Conservation (phyloP, 257 asterid genomes). For the Solanum arcanum region DNA sequence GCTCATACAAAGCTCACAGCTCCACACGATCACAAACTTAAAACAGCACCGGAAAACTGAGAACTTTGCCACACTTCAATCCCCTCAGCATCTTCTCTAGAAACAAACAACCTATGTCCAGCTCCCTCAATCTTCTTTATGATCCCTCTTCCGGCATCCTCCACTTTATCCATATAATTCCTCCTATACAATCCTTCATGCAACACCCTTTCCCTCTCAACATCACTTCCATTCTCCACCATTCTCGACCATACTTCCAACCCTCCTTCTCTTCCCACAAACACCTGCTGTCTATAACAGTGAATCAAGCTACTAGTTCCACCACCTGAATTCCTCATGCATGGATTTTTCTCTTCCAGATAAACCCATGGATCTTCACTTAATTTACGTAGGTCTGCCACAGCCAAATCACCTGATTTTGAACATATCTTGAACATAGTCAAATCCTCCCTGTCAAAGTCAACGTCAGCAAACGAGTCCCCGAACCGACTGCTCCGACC, state of each 20-base stretch:
- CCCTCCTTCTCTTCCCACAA: slow-evolving; percentile 78
- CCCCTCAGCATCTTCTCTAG: slow-evolving; percentile 73
- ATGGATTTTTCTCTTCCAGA: slow-evolving; percentile 78
- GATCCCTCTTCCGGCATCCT: slow-evolving; percentile 62
- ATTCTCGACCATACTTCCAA: slow-evolving; percentile 86
- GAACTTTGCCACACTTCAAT: slow-evolving; percentile 96
- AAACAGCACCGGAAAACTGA: slow-evolving; percentile 38
- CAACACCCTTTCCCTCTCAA: slow-evolving; percentile 14
- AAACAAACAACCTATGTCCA: slow-evolving; percentile 76
- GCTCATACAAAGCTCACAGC: background rate
- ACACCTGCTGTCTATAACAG: slow-evolving; percentile 69
- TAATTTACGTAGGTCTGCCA: slow-evolving; percentile 68
- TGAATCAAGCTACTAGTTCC: slow-evolving; percentile 30
- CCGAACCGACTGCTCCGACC: slow-evolving; percentile 91
- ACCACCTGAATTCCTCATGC: slow-evolving; percentile 58
- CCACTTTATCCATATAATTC: slow-evolving; percentile 66
- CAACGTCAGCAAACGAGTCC: slow-evolving; percentile 77
- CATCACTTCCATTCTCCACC: slow-evolving; percentile 12
- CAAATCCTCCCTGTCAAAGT: slow-evolving; percentile 41
- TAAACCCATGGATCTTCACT: slow-evolving; percentile 92
- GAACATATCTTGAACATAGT: slow-evolving; percentile 76
- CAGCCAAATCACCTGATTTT: slow-evolving; percentile 82
- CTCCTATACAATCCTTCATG: slow-evolving; percentile 60
- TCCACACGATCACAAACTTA: slow-evolving; percentile 26
- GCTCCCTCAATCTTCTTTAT: slow-evolving; percentile 83